These are phyloP conservation scores for Alloteropsis semialata DNA, from an alignment of 176 grass and related monocot genomes.

Conservation along the genomic window DNA sequence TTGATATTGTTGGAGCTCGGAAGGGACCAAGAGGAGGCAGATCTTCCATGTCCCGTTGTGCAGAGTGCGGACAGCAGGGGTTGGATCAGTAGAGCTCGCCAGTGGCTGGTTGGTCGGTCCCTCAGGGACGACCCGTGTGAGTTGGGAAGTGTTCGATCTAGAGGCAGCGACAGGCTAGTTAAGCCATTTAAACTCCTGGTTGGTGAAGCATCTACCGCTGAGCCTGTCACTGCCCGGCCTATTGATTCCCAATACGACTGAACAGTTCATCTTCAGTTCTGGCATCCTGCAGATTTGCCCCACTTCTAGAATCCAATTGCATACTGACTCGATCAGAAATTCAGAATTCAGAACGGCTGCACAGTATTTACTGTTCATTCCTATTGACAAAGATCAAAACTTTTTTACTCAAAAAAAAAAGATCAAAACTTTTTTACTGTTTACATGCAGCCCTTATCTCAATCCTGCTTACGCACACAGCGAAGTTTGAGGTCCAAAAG, in stretches of 20 bases:
- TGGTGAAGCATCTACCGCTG: slow-evolving; percentile 22
- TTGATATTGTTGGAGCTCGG: neutral
- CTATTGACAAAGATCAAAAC: too few species aligned
- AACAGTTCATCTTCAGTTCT: neutral
- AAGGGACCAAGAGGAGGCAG: neutral
- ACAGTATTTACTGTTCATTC: neutral
- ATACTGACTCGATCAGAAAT: too few species aligned
- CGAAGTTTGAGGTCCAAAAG: neutral
- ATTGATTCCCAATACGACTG: neutral
- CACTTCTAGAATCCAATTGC: neutral
- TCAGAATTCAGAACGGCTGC: neutral
- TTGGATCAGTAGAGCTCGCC: neutral
- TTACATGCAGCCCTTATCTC: neutral
- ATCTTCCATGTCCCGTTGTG: slow-evolving; percentile 33
- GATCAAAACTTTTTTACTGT: too few species aligned
- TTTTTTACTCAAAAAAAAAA: too few species aligned
- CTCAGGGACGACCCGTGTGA: neutral
- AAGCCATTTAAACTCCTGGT: slow-evolving; percentile 23
- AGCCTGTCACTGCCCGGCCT: slow-evolving; percentile 10
- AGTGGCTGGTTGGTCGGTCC: neutral
- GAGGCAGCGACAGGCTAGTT: slow-evolving; percentile 18
- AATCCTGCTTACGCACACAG: neutral
- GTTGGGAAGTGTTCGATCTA: neutral
- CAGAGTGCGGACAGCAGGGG: neutral
- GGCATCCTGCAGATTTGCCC: neutral